Percentiles rank a stretch among this genome's conserved stretches.
phyloP scores from a whole-genome alignment of 352 stramenopile species.

The Discostella stelligera region DNA sequence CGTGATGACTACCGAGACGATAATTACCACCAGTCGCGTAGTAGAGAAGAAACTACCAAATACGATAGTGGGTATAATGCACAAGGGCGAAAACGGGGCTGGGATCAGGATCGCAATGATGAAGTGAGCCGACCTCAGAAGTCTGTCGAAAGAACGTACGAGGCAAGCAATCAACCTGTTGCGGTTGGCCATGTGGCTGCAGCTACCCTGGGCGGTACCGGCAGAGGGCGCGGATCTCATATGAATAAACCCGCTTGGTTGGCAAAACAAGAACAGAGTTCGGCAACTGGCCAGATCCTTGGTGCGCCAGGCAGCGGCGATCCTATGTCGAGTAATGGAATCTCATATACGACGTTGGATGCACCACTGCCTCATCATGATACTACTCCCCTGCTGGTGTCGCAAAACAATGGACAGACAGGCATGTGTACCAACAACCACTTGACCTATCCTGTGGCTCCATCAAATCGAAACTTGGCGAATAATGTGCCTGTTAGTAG shows the following conservation, averaged over 20 bases:
- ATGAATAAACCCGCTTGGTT: conserved; percentile 43
- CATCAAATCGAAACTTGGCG: no score
- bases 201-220: conserved; percentile 4
- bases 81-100: conserved; percentile 6
- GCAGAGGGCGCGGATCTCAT: conserved; percentile 30
- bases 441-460: neutral
- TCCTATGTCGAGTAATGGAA: neutral
- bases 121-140: conserved; percentile 29
- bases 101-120: conserved; percentile 20
- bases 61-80: conserved; percentile 8
- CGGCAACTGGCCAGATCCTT: neutral
- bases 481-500: neutral
- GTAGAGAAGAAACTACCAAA: conserved; percentile 8
- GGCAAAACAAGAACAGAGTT: conserved; percentile 15
- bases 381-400: no score
- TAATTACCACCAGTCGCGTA: conserved; percentile 7
- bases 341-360: neutral
- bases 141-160: conserved; percentile 2
- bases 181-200: neutral
- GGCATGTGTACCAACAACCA: neutral
- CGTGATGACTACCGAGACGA: conserved; percentile 12
- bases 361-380: neutral
- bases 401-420: neutral
- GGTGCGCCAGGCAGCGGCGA: neutral
- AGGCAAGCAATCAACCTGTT: neutral